Percentiles rank a stretch among this genome's conserved stretches.
Evolutionary conservation across 2,329 filamentous ascomycete species (phyloP).

Genomic region (Pyrenophora graminea): DNA sequence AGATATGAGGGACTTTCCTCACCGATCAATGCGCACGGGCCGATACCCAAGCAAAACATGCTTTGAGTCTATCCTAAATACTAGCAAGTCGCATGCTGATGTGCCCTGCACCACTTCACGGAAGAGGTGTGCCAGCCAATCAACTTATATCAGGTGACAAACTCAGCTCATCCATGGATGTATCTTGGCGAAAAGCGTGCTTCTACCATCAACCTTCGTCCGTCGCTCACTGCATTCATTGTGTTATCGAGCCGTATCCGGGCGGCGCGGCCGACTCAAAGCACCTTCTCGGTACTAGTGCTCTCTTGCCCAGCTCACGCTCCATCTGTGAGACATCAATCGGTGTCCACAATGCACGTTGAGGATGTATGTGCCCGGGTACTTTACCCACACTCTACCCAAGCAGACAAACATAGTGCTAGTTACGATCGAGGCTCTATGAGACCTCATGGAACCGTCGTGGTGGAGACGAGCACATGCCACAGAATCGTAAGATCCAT

Average conservation of each 20-base stretch:
- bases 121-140: background rate
- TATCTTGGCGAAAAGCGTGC: background rate
- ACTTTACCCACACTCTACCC: too few relatives aligned
- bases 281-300: background rate
- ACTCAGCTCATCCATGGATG: background rate
- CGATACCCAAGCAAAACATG: background rate
- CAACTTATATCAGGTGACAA: background rate
- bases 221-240: background rate
- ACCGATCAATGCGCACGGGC: conserved; percentile 2
- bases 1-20: background rate
- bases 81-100: background rate
- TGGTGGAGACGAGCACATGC: background rate
- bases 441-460: background rate
- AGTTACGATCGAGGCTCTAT: background rate
- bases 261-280: background rate
- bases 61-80: background rate
- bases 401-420: too few relatives aligned
- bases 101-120: too few relatives aligned
- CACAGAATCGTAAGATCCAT: background rate
- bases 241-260: background rate
- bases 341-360: too few relatives aligned
- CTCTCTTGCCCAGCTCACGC: background rate
- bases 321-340: background rate
- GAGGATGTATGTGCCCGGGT: too few relatives aligned
- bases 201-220: background rate